phyloP scores from a whole-genome alignment of 2,329 filamentous ascomycete genomes.

The Dothistroma pini region DNA sequence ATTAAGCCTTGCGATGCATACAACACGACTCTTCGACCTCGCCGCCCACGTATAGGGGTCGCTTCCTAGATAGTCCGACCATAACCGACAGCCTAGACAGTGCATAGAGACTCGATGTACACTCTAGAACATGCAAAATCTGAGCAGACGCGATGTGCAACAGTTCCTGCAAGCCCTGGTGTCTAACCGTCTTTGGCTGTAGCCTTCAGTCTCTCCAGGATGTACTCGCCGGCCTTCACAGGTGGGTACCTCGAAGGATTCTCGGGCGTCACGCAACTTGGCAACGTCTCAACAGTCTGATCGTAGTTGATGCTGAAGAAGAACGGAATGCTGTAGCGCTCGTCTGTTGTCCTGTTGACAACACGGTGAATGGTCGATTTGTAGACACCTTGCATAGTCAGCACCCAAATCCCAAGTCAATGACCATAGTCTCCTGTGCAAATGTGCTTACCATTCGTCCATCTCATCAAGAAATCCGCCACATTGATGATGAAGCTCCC shows the following conservation, averaged over 20 bases:
- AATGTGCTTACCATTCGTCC: slow-evolving; percentile 39
- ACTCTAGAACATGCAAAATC: background rate
- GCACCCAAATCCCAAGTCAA: background rate
- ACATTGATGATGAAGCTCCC: slow-evolving; percentile 50
- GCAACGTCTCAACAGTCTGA: slow-evolving; percentile 38
- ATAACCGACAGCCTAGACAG: background rate
- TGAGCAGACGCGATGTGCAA: background rate
- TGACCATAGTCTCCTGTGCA: background rate
- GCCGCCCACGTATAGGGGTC: no score
- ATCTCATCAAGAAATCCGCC: slow-evolving; percentile 50
- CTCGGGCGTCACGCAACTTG: slow-evolving; percentile 36
- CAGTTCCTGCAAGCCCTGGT: background rate
- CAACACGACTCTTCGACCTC: no score
- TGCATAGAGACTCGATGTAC: background rate
- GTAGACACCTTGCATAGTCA: slow-evolving; percentile 29
- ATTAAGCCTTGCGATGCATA: no score
- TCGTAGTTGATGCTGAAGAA: slow-evolving; percentile 47
- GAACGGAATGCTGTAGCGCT: slow-evolving; percentile 46
- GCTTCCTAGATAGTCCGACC: no score
- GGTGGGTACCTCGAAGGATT: slow-evolving; percentile 36
- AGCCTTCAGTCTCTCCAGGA: slow-evolving; percentile 34
- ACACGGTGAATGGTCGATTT: slow-evolving; percentile 46
- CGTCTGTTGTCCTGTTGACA: slow-evolving; percentile 41
- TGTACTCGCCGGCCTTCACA: slow-evolving; percentile 40
- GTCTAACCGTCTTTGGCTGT: slow-evolving; percentile 12